Evolutionary conservation across 2,329 filamentous ascomycete species (phyloP).

Genomic region (Apiospora rasikravindrae): DNA sequence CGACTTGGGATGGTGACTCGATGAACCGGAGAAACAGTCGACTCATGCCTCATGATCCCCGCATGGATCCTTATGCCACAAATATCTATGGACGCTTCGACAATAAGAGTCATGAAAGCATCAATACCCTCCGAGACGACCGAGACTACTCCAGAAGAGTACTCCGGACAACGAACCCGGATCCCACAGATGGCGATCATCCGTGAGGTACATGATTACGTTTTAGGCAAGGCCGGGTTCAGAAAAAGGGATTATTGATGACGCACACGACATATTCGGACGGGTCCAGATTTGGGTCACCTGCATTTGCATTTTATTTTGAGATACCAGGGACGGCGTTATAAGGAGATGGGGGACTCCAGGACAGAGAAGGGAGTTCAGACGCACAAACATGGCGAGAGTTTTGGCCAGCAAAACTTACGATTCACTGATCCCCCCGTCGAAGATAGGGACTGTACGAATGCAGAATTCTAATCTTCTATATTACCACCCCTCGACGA

Average conservation of each 20-base stretch:
- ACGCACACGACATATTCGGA: slow-evolving; percentile 8
- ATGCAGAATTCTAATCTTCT: neutral
- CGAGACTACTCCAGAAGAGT: slow-evolving; percentile 69
- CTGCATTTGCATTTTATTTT: slow-evolving; percentile 21
- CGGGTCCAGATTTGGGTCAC: slow-evolving; percentile 13
- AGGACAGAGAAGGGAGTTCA: slow-evolving; percentile 11
- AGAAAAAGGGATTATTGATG: slow-evolving; percentile 9
- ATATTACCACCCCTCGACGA: neutral
- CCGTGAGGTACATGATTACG: slow-evolving; percentile 28
- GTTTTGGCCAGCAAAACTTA: neutral
- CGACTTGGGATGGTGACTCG: slow-evolving; percentile 46
- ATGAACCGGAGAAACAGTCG: slow-evolving; percentile 57
- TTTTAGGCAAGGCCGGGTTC: neutral
- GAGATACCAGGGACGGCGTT: slow-evolving; percentile 21
- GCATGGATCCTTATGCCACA: slow-evolving; percentile 65
- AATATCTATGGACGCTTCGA: slow-evolving; percentile 59
- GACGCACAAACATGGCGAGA: neutral
- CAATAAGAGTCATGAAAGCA: slow-evolving; percentile 66
- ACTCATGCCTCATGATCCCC: slow-evolving; percentile 65
- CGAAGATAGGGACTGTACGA: neutral
- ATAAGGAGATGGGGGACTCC: neutral
- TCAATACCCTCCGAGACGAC: slow-evolving; percentile 68
- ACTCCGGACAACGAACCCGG: slow-evolving; percentile 67
- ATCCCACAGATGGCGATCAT: slow-evolving; percentile 46
- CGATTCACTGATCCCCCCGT: no score